Base-by-base conservation (phyloP, 2,329 filamentous ascomycete species). In the Pseudocercospora pini-densiflorae region DNA sequence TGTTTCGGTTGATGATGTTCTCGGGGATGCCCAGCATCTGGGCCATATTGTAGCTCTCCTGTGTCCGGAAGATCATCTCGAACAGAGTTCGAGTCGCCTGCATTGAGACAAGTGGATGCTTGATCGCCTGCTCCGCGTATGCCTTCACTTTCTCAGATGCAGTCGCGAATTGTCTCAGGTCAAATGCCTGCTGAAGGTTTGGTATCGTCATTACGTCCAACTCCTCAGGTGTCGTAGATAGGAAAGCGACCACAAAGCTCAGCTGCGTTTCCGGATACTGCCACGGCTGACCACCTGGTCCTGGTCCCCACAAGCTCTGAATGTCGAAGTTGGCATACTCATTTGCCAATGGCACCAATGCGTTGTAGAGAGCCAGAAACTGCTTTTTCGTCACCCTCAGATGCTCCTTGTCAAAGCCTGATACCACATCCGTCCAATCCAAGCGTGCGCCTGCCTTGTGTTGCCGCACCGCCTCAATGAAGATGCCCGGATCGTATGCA, bases 201-300 rank as follows among this genome's bases (percentile, higher is more conserved):
- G 93, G 94, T 65, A 98, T 95, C 40, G 91, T 91, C 12, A 89
- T 91, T 2, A 92, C 91, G 77, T 98, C 93, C 27, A 97, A 85
- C 73, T 94, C 88, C 29, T 92, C 87, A 0, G 90, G 86, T 12
- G 87, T 87, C 64, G 94, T 86, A 3, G 91, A 92, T 23, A 94
- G 85, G 77, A 94, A 97, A 19, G 93, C 93, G 69, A 91, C 90
- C 62, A 98, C 88, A 77, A 98, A 97, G n/a, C 94, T 96, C 40
- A 99, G 83, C 71, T 98, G 94, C 0, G 95, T 92, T 68, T 97
- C 89, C 14, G 91, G 87, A 71, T 96, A 88, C 68, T 90, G 88
- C 94, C 96, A 99, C 47, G 68, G 62, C 7, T 94, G 94, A 19
- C 55, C 55, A 36, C 55, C 55, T 19, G 33, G n/a, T 19, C n/a